phyloP scores from a whole-genome alignment of 768 basidiomycete genomes.

The Leccinellum luteum region DNA sequence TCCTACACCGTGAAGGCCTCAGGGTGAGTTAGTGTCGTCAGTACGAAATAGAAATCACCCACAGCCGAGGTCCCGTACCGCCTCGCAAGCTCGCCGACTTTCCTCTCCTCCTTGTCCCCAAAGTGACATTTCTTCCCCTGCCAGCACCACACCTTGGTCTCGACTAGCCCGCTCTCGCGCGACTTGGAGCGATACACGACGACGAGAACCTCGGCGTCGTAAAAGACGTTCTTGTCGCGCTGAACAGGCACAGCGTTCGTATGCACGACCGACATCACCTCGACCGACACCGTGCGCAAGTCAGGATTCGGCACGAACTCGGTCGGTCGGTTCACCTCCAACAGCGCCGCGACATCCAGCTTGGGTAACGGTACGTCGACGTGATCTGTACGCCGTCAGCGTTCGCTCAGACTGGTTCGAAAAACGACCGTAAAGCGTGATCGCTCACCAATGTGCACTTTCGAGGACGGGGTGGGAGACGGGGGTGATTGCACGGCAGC shows the following conservation, averaged over 20 bases:
- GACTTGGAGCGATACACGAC: constrained; percentile 71
- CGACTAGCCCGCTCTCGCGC: constrained; percentile 59
- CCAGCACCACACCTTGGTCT: constrained; percentile 78
- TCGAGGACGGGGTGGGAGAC: not conserved
- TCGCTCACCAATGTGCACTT: constrained; percentile 36
- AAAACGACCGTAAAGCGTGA: not conserved
- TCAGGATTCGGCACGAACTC: constrained; percentile 32
- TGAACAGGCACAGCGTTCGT: constrained; percentile 46
- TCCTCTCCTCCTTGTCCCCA: constrained; percentile 62
- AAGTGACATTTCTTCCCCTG: constrained; percentile 51
- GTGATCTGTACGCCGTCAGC: constrained; percentile 31
- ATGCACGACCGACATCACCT: constrained; percentile 60
- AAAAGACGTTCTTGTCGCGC: constrained; percentile 54
- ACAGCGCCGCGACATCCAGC: constrained; percentile 48
- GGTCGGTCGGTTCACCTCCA: constrained; percentile 26
- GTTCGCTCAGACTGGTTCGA: not conserved
- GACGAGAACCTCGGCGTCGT: constrained; percentile 69
- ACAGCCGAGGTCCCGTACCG: constrained; percentile 70
- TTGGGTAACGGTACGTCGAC: constrained; percentile 44
- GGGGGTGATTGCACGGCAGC: not conserved
- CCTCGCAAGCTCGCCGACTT: constrained; percentile 66
- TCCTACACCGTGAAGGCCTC: constrained; percentile 19
- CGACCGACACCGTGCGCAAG: constrained; percentile 64
- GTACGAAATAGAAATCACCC: constrained; percentile 22
- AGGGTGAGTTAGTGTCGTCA: not conserved